Base-by-base conservation (phyloP, 192 early-diverging fungal species). In the Kappamyces sp. region DNA sequence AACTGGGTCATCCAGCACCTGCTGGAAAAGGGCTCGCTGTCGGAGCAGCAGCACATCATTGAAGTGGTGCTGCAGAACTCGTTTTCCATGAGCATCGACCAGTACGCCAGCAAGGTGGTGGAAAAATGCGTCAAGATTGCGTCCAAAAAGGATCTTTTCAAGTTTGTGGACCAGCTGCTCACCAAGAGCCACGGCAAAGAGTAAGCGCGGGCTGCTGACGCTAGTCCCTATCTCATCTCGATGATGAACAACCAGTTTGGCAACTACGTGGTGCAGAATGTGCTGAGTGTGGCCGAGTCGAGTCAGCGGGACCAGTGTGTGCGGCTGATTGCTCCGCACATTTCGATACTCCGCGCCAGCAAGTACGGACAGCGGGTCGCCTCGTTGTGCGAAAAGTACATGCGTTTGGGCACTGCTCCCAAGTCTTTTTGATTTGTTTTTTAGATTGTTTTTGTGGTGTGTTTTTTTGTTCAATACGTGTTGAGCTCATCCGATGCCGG, bases 1-100 rank as follows among this genome's bases (percentile, higher is more conserved):
- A 88, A 88, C 65, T 88, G 87, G 87, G 87, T 88, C 2, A 86
- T 87, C 46, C 87, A 88, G 49, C 87, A 88, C 60, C 67, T 88
- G 1, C 68, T 88, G 4, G 87, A 88, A 57, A 79, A 88, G 49
- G 79, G 80, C 1, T 40, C 64, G 4, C 67, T 66, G 0, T 45
- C 42, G 4, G 84, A 88, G 54, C 70, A 81, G n/a, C 70, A 77
- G 8, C 73, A 72, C 40, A 71, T 79, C 46, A 59, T 76, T 22
- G 68, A 70, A 50, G 63, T 74, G 9, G 65, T 79, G 33, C 59
- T 65, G 7, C 48, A 63, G 11, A 63, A 79, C 49, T 62, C 73
- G 22, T 76, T 64, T 50, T 45, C 65, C 32, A 74, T 88, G 64
- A 77, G 78, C 7, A 66, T 84, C 45, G 87, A 88, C 45, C 87